These are phyloP conservation scores for Fagopyrum tataricum DNA, from an alignment of 148 eudicot genomes.

Conservation along the genomic window DNA sequence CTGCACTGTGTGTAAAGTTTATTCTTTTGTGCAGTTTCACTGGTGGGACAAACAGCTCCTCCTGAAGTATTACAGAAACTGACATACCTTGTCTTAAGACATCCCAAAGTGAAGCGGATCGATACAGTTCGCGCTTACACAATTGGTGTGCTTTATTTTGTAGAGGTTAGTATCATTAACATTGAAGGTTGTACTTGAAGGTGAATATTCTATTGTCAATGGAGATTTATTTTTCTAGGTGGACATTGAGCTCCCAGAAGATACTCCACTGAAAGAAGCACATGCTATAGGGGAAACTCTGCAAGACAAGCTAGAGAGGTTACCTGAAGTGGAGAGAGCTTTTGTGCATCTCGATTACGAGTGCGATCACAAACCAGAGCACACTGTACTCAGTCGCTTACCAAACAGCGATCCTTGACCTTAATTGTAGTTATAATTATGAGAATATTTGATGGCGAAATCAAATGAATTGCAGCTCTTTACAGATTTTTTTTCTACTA, in stretches of 20 bases:
- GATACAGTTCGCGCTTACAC: constrained; percentile 97
- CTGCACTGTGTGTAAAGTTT: not conserved
- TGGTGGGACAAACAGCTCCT: constrained; percentile 86
- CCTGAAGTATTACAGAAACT: constrained; percentile 81
- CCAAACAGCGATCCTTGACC: constrained; percentile 66
- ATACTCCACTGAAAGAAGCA: constrained; percentile 73
- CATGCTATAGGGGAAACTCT: constrained; percentile 78
- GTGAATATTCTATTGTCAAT: not conserved
- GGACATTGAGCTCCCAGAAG: constrained; percentile 89
- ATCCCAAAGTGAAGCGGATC: constrained; percentile 77
- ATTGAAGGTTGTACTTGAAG: not conserved
- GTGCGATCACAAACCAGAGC: constrained; percentile 93
- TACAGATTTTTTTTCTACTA: not conserved
- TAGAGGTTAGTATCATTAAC: constrained; percentile 44
- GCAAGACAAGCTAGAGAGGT: constrained; percentile 77
- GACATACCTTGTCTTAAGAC: constrained; percentile 75
- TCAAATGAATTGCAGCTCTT: not conserved
- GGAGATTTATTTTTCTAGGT: constrained; percentile 34
- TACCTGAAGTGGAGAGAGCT: constrained; percentile 87
- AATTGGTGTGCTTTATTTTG: constrained; percentile 82
- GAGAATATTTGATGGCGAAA: not conserved
- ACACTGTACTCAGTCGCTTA: constrained; percentile 63
- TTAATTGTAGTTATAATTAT: too few relatives aligned
- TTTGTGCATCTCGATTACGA: constrained; percentile 92
- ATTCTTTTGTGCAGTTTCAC: constrained; percentile 50